Base-by-base conservation (phyloP, 208 protist genomes). In the Porcisia hertigi region DNA sequence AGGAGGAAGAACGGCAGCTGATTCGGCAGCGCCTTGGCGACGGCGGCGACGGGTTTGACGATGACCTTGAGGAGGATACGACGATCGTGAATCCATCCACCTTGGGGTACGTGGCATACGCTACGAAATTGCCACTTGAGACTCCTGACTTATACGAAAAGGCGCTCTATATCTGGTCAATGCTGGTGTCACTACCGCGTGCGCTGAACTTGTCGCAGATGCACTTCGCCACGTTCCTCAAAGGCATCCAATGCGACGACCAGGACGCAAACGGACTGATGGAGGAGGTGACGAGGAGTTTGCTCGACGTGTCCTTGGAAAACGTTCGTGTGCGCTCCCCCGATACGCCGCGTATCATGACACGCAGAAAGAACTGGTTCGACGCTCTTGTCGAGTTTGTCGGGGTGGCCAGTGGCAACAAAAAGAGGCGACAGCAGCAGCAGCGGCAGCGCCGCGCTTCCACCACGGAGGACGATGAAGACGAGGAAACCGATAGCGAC, bases 281-380 rank as follows among this genome's bases (percentile, higher is more conserved):
- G 88, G 90, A 94, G 72, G 93, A 97, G 76, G 75, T 95, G 73
- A 86, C 82, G 14, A 74, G 62, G 39, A 88, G 86, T 43, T 64
- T 95, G 63, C 59, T 95, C 4, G 86, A 90, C 16, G 82, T 94
- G 23, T 73, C 70, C 5, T 84, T 95, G 34, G 87, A 91, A 69
- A 80, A 80, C 69, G 76, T 88, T 45, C 86, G 86, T 39, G n/a
- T 84, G 1, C 84, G 69, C 41, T 86, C 81, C 9, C 81, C 89
- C 12, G 86, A 75, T 70, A 77, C 79, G 23, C 86, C 86, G 18
- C 83, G 82, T 52, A 90, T 94, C 36, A 69, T 73, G 6, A 92
- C 84, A 7, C 83, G 87, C 16, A 90, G 91, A 47, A 91, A 88
- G 53, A 86, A 86, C 75, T 97, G 93, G 92, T 96, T 97, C 63